Percentiles rank a stretch among this genome's conserved stretches.
These are phyloP conservation scores for Eucalyptus erythrocorys DNA, from an alignment of 345 rosid genomes.

Conservation along the genomic window DNA sequence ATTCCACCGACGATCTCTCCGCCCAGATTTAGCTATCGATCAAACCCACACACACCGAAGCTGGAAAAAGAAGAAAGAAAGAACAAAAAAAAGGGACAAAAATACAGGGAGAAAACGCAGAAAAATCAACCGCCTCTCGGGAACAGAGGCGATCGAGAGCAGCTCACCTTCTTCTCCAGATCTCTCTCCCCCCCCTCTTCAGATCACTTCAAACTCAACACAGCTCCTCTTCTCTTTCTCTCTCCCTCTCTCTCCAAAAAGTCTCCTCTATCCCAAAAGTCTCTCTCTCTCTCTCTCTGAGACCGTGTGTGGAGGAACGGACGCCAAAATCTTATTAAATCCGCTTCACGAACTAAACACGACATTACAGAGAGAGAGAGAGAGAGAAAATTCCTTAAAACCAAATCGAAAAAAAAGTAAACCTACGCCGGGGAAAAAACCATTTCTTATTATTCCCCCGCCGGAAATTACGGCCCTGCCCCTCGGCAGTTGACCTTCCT, in stretches of 20 bases:
- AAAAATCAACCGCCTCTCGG: not conserved
- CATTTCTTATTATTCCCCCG: not conserved
- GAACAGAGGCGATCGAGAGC: not conserved
- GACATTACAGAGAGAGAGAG: not conserved
- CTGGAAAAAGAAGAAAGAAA: not conserved
- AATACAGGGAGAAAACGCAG: not conserved
- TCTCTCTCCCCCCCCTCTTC: not conserved
- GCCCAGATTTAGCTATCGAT: not conserved
- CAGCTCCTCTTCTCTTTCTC: not conserved
- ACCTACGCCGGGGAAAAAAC: not conserved
- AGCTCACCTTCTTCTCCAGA: not conserved
- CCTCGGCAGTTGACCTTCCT: not conserved
- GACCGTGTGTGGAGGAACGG: not conserved
- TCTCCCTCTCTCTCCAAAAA: not conserved
- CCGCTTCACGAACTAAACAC: not conserved
- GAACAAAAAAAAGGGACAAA: accelerated
- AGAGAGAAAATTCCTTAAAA: not conserved
- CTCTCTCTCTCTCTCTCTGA: not conserved
- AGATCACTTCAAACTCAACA: not conserved
- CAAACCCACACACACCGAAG: not conserved
- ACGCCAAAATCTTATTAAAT: constrained; percentile 21
- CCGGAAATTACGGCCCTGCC: not conserved
- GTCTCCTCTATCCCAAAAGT: not conserved
- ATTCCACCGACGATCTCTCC: not conserved
- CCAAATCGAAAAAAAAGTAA: not conserved